These are phyloP conservation scores for Agroathelia rolfsii DNA, from an alignment of 1,284 basidiomycete species.

Conservation along the genomic window DNA sequence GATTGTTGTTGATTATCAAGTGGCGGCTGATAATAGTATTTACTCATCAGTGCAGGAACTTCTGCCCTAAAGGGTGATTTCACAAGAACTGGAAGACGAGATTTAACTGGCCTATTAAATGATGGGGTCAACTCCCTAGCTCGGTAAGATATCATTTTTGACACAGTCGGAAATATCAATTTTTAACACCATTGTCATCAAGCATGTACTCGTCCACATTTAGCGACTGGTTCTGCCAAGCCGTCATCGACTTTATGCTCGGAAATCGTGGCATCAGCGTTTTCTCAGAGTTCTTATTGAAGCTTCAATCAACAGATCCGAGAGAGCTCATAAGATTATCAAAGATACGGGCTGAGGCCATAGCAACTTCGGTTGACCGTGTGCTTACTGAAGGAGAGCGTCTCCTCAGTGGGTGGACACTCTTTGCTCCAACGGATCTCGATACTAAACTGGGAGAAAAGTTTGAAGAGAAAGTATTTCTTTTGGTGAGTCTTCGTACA, in stretches of 20 bases:
- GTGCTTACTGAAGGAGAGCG: conserved; percentile 78
- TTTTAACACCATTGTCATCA: conserved; percentile 8
- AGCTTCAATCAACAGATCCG: conserved; percentile 82
- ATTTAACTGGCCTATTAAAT: conserved; percentile 83
- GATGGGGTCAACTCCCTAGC: conserved; percentile 90
- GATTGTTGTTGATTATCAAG: too few relatives aligned
- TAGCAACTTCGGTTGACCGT: conserved; percentile 77
- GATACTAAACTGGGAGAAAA: conserved; percentile 64
- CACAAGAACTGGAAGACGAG: conserved; percentile 92
- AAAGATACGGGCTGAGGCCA: conserved; percentile 81
- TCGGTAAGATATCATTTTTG: conserved; percentile 30
- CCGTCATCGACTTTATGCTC: conserved; percentile 86
- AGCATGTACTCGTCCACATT: conserved; percentile 82
- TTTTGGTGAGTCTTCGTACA: conserved; percentile 75
- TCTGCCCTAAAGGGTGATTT: conserved; percentile 92
- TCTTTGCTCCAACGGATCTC: conserved; percentile 76
- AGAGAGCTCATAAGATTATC: conserved; percentile 81
- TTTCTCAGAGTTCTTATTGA: conserved; percentile 86
- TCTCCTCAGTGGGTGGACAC: conserved; percentile 81
- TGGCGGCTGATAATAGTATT: conserved; percentile 11
- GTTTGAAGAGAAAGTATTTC: conserved; percentile 88
- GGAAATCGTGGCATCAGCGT: conserved; percentile 79
- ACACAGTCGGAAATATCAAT: neutral
- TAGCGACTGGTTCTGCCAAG: conserved; percentile 94
- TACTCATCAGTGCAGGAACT: conserved; percentile 62